Evolutionary conservation across 345 rosid species (phyloP), one percentile per base, ranked within the genome.

Genomic region (Excoecaria cochinchinensis): DNA sequence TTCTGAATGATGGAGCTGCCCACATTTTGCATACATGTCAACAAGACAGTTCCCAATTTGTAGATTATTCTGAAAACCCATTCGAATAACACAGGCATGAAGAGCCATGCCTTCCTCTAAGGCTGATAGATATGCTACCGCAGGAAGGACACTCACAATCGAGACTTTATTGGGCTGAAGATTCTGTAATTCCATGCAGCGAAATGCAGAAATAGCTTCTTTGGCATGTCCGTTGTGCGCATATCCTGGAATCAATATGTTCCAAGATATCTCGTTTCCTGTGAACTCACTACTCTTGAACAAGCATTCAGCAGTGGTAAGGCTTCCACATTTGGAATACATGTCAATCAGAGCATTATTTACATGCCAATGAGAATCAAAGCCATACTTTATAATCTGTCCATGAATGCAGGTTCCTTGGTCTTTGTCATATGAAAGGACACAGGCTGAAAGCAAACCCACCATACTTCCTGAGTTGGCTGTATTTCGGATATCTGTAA

Each of bases 21-120:
- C 95, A 74, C 90, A 89, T 79, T 85, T 89, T 13, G 89, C 90
- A 77, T 90, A 90, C 92, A 90, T 86, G 82, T 87, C 89, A 68
- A 87, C 74, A 25, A 90, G 83, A 58, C 86, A 81, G 73, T 90
- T 90, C 61, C 89, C 82, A 24, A 86, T 53, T 16, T 61, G 76
- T 0, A 73, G 73, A 38, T 82, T 75, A 68, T 82, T 81, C 48
- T 73, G 70, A 75, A 79, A 74, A 62, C 92, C 94, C 78, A 78
- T 78, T 74, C 38, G 77, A 55, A 87, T 84, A 40, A 78, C 77
- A 60, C 53, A 80, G 70, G 90, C 86, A 72, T 90, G 94, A 75
- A 87, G 69, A 24, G 77, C 53, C 82, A 75, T 87, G 71, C 90
- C 94, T 76, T 79, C 82, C 78, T 77, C 77, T 80, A 84, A 68